Evolutionary conservation across 1,284 basidiomycete genomes (phyloP), one percentile per base, ranked within the genome.

Genomic region (Trametes hirsuta): DNA sequence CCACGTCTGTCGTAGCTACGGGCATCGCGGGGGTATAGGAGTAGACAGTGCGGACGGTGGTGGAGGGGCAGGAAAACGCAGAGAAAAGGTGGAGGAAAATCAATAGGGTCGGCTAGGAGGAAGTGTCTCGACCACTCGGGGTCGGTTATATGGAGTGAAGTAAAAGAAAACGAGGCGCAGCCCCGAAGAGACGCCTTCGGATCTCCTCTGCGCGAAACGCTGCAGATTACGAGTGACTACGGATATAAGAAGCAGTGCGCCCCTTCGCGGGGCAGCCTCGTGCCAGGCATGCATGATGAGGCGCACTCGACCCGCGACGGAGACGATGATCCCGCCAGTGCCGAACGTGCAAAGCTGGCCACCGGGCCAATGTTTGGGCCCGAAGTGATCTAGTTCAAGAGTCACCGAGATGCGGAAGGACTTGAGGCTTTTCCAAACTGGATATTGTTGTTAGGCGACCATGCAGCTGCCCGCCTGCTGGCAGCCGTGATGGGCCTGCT

Each of bases 151-250:
- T 64, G 61, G 44, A 18, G 25, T 68, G 60, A 60, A 63, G 69
- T 68, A 67, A 71, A 66, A 52, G 40, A 57, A 61, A 68, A 68
- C 65, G 69, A 69, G 68, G 69, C 66, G 55, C 47, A 41, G 62
- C 44, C 37, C 59, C 54, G 50, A 62, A 46, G 56, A 56, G 61
- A 51, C 64, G 58, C 61, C 30, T 30, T 30, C 64, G 62, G 68
- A 69, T 67, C 65, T 67, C 53, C 61, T 58, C 40, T 55, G 36
- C 58, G 58, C 48, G 47, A 57, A 61, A 63, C 36, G 47, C 61
- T 64, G 63, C 63, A 58, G 67, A 63, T 66, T 59, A 57, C 63
- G 63, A 61, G 59, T 50, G 52, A 37, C 48, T 44, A 36, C 41
- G 57, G 57, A 64, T 50, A 61, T 63, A 69, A 67, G 50, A 61